Evolutionary conservation across 148 eudicot genomes (phyloP), one percentile per base, ranked within the genome.

Genomic region (Rheum nobile): DNA sequence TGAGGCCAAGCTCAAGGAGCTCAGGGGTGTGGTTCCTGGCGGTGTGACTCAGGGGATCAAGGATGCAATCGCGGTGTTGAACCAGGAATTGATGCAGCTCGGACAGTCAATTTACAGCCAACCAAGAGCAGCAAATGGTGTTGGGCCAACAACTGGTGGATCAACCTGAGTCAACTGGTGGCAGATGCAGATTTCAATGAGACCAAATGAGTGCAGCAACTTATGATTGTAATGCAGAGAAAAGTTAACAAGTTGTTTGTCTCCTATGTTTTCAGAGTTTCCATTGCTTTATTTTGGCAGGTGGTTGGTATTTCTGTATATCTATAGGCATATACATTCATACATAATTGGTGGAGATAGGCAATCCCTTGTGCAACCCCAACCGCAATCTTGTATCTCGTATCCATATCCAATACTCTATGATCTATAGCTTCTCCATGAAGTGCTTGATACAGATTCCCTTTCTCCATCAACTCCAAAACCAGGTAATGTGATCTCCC

Each of bases 291-390:
- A 35, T 35, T 35, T 6, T n/a, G n/a, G n/a, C n/a, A n/a, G 6
- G 38, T 35, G 6, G 38, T 2, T 35, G 38, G 38, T 38, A 6
- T 38, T 38, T 8, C 8, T 38, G 10, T 38, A 38, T 38, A 38
- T 38, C 41, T 38, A 38, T 38, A 38, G 41, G 41, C 41, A 38
- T 38, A 38, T 38, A 4, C 41, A 38, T 38, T 38, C 41, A 38
- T 38, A 38, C 8, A 38, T 38, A 89, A 79, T 93, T 94, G 91
- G 55, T 91, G 97, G 77, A 94, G 74, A 81, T 91, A 91, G 6
- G 91, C 83, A 22, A 94, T 74, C 67, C 93, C 97, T 73, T 87
- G 91, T 16, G 96, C 97, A 65, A 89, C 91, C 70, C 98, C 97
- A 9, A 94, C 74, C 26, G 91, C 98, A 59, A 94, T 91, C 72